These are phyloP conservation scores for Aureobasidium subglaciale DNA, from an alignment of 2,329 filamentous ascomycete species.

Conservation along the genomic window DNA sequence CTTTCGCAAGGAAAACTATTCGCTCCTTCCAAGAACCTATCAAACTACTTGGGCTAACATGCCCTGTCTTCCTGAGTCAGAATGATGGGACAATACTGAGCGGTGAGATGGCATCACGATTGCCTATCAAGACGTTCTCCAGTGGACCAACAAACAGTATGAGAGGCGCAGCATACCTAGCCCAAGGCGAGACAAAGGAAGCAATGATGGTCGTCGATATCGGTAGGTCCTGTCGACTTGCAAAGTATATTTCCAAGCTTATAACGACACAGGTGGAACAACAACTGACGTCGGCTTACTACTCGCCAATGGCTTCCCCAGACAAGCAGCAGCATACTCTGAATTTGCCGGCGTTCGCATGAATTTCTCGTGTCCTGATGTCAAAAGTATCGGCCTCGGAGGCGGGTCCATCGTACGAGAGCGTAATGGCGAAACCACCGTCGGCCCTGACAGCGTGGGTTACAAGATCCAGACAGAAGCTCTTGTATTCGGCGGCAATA, in stretches of 20 bases:
- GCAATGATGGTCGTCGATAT: constrained; percentile 11
- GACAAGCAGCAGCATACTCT: constrained; percentile 56
- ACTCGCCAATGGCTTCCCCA: constrained; percentile 55
- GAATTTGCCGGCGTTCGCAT: constrained; percentile 56
- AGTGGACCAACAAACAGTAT: constrained; percentile 13
- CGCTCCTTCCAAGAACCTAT: constrained; percentile 10
- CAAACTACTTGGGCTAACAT: constrained; percentile 4
- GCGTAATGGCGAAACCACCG: constrained; percentile 33
- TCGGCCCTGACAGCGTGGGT: constrained; percentile 58
- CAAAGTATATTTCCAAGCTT: background rate
- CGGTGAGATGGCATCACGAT: background rate
- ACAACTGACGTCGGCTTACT: constrained; percentile 45
- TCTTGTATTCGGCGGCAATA: constrained; percentile 49
- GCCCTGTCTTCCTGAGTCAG: constrained; percentile 5
- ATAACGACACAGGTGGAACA: background rate
- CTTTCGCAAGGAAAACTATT: constrained; percentile 10
- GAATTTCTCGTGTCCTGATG: constrained; percentile 49
- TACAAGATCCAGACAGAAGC: constrained; percentile 50
- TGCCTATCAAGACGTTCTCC: constrained; percentile 11
- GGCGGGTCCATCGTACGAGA: constrained; percentile 50
- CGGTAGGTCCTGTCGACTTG: background rate
- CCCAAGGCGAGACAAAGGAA: background rate
- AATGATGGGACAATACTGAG: constrained; percentile 9
- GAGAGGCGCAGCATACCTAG: constrained; percentile 9
- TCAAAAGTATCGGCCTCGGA: constrained; percentile 54